Evolutionary conservation across 1,139 yeast species (phyloP).

Genomic region (Candida dubliniensis): DNA sequence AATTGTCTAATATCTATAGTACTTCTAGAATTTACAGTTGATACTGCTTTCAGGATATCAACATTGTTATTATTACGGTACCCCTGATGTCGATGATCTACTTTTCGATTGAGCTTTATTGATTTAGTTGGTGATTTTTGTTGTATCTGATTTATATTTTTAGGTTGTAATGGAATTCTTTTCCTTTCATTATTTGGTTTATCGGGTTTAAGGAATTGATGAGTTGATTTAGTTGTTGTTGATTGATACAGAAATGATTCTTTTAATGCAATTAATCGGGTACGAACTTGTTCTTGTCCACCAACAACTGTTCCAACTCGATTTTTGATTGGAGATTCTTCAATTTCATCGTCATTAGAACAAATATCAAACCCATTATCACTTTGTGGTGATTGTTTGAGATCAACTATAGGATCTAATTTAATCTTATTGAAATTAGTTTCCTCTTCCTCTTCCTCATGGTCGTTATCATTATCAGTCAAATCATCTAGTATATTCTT

Average conservation of each 20-base stretch:
- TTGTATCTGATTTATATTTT: slow-evolving; percentile 2
- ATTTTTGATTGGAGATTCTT: slow-evolving; percentile 39
- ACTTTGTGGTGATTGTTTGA: not conserved
- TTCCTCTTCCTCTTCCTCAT: slow-evolving; percentile 6
- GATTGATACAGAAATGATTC: slow-evolving; percentile 9
- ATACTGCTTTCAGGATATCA: not conserved
- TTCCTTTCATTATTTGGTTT: not conserved
- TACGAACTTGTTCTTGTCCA: slow-evolving; percentile 1
- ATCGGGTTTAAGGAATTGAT: not conserved
- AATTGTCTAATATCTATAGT: slow-evolving; percentile 14
- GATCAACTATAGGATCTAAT: not conserved
- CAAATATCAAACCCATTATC: slow-evolving; percentile 16
- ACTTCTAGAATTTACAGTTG: slow-evolving; percentile 2
- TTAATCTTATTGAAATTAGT: no score
- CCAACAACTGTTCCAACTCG: not conserved
- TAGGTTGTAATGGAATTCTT: slow-evolving; percentile 3
- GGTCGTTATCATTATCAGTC: slow-evolving; percentile 22
- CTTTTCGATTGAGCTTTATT: slow-evolving; percentile 4
- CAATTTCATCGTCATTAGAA: slow-evolving; percentile 41
- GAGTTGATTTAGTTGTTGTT: not conserved
- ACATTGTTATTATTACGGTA: not conserved
- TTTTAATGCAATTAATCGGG: slow-evolving; percentile 7
- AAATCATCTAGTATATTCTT: slow-evolving; percentile 20
- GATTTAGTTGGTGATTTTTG: slow-evolving; percentile 3
- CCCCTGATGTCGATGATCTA: not conserved